Base-by-base conservation (phyloP, 306 rosid genomes). In the Prunus mume region DNA sequence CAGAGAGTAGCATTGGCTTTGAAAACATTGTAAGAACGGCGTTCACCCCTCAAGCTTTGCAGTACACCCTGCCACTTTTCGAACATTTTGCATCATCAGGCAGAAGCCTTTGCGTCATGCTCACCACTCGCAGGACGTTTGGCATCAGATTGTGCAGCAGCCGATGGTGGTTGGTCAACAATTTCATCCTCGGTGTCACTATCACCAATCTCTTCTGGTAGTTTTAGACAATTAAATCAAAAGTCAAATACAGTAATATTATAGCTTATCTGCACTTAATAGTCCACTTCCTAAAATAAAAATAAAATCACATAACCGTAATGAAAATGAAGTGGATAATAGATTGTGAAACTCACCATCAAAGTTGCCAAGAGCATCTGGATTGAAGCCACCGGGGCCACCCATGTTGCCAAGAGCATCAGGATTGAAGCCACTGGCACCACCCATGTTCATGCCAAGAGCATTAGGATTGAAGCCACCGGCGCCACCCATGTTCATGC, bases 171-270 rank as follows among this genome's bases (percentile, higher is more conserved):
- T 73, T 63, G 28, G 24, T 47, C 74, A 14, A 27, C 47, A 1
- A 12, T 50, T 25, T 76, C 80, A 20, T 81, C 84, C 57, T 81
- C 84, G 0, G 73, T 27, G 69, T 55, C 84, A 70, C 84, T 70
- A 3, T 67, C 72, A 54, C 71, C 81, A 9, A 67, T 61, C 4
- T 54, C 76, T 75, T 68, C 75, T 41, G 4, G 60, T 17, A 55
- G 58, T 17, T 50, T 38, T 19, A 55, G 68, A 24, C 30, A 28
- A 15, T 45, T 28, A 30, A 52, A 30, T 38, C 6, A 52, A 19
- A 9, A 5, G 51, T 71, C 64, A 71, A 13, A 52, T 32, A 32
- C n/a, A 43, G 4, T 66, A 4, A 22, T 15, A 52, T 22, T 7
- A 17, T 13, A 38, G 38, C 52, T 34, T 24, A 34, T 19, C 47